These are phyloP conservation scores for Boechera stricta DNA, from an alignment of 345 rosid species.

Conservation along the genomic window DNA sequence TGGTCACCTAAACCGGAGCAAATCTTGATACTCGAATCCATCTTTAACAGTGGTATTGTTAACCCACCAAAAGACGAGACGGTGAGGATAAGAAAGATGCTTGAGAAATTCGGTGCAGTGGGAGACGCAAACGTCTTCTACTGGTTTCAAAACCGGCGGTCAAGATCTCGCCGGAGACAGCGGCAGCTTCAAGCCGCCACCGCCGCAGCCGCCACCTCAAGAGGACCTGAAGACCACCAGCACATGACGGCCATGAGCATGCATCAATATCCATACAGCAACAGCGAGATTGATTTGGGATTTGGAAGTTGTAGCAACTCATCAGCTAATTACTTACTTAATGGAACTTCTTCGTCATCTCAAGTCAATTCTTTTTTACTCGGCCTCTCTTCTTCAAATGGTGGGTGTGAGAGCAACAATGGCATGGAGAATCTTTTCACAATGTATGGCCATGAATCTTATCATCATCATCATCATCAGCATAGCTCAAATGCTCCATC, in stretches of 20 bases:
- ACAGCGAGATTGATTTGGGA: conserved; percentile 40
- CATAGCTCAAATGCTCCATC: conserved; percentile 51
- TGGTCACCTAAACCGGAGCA: conserved; percentile 99
- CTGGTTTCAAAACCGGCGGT: conserved; percentile 97
- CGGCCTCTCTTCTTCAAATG: conserved; percentile 43
- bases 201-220: conserved; percentile 14
- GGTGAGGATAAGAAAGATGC: conserved; percentile 81
- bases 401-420: conserved; percentile 45
- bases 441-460: conserved; percentile 55
- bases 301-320: conserved; percentile 41
- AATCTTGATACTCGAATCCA: conserved; percentile 94
- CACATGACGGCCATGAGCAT: conserved; percentile 38
- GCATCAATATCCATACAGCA: conserved; percentile 35
- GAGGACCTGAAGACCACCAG: conserved; percentile 30
- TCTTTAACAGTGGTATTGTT: conserved; percentile 96
- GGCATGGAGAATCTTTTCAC: conserved; percentile 54
- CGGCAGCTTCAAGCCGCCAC: conserved; percentile 80
- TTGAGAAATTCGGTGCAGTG: conserved; percentile 92
- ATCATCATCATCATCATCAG: conserved; percentile 39
- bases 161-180: conserved; percentile 95
- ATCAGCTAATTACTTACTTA: conserved; percentile 32
- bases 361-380: conserved; percentile 33
- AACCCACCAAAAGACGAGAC: conserved; percentile 98
- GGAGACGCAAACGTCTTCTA: conserved; percentile 97
- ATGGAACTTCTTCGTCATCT: conserved; percentile 28